Base-by-base conservation (phyloP, 306 rosid species). In the Mucuna pruriens region DNA sequence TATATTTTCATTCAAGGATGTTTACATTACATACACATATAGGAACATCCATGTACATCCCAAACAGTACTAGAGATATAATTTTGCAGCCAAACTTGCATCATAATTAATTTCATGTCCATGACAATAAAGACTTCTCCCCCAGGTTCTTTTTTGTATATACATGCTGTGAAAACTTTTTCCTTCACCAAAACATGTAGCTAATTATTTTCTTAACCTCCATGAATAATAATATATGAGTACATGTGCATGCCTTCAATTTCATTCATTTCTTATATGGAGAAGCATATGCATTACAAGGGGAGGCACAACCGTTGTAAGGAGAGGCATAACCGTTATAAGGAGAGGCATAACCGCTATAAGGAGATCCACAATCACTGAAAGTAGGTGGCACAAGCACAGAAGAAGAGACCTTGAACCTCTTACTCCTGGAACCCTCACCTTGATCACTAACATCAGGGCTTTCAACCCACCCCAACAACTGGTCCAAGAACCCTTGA, bases 371-470 rank as follows among this genome's bases (percentile, higher is more conserved):
- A n/a, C n/a, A n/a, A n/a, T n/a, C n/a, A 12, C 83, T 85, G 71
- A 94, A 92, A 78, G 95, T 91, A 54, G 98, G 89, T 36, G 98
- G 98, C 26, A 94, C 98, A 65, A 91, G 83, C n/a, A 94, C 92
- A 34, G 98, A 91, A 76, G 98, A 94, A 83, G 95, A 90, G 33
- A 94, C 98, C 87, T 90, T 94, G 55, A 92, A 88, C 91, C 98
- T 89, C 86, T 94, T 92, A 76, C 94, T 89, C 78, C 90, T 89
- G 10, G 89, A 86, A 46, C 87, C 90, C 54, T 85, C 82, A 49
- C 31, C 20, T 57, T 22, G 40, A 85, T 75, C 40, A 54, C 17
- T 19, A 66, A 4, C 72, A 38, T 66, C 33, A 66, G 72, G 89
- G 77, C 85, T 74, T 64, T 90, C 94, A 74, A 89, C 76, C 94